Conservation (phyloP, 2,329 filamentous ascomycete species). For the Coniochaeta ligniaria region DNA sequence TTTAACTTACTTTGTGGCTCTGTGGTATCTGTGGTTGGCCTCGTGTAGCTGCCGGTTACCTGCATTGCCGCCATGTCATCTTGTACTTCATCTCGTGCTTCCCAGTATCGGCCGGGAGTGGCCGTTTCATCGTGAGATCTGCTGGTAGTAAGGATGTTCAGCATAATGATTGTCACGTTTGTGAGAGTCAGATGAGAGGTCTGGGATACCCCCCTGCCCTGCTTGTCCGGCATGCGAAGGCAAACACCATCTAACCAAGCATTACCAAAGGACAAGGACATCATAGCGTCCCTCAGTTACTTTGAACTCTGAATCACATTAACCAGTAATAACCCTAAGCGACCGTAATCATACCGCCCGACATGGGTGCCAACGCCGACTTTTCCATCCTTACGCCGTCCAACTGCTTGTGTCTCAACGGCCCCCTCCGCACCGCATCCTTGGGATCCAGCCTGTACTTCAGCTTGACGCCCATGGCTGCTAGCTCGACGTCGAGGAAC, state of each 20-base stretch:
- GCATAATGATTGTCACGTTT: not conserved
- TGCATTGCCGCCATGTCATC: not conserved
- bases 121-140: not conserved
- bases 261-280: not conserved
- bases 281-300: not conserved
- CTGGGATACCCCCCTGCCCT: not conserved
- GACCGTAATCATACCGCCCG: not conserved
- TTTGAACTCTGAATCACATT: not conserved
- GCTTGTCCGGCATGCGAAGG: not conserved
- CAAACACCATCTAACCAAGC: not conserved
- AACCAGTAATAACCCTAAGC: not conserved
- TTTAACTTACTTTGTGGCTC: not conserved
- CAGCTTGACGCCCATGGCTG: constrained; percentile 92
- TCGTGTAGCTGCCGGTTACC: not conserved
- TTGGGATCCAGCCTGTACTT: constrained; percentile 66
- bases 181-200: not conserved
- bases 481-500: constrained; percentile 90
- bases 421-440: constrained; percentile 54
- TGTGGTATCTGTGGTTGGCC: not conserved
- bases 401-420: constrained; percentile 30
- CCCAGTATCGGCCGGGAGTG: not conserved
- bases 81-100: not conserved
- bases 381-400: constrained; percentile 16
- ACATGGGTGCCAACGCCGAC: not conserved
- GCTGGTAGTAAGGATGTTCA: not conserved